A percentile compares a stretch with the other conserved stretches of the same genome.
phyloP scores from a whole-genome alignment of 805 yeast genomes.

The Middelhovenomyces tepae region DNA sequence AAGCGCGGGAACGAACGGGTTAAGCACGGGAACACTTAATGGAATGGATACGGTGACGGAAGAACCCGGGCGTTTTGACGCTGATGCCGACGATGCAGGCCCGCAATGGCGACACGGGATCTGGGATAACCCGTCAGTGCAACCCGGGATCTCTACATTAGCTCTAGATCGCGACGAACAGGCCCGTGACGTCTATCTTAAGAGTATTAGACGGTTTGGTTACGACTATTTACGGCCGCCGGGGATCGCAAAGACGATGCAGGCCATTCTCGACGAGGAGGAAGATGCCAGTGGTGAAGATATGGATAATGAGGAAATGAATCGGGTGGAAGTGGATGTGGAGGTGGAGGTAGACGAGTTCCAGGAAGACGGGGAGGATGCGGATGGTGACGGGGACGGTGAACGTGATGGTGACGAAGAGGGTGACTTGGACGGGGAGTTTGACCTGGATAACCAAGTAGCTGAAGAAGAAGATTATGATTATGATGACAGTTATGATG shows the following conservation, averaged over 20 bases:
- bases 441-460: slow-evolving; percentile 16
- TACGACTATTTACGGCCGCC: slow-evolving; percentile 45
- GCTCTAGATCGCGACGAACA: slow-evolving; percentile 11
- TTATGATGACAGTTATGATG: slow-evolving; percentile 1
- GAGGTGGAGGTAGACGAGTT: slow-evolving; percentile 11
- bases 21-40: no score
- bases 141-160: no score
- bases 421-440: slow-evolving; percentile 10
- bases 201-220: slow-evolving; percentile 37
- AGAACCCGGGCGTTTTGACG: background rate
- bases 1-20: no score
- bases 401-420: slow-evolving; percentile 11
- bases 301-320: slow-evolving; percentile 8
- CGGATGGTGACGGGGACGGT: slow-evolving; percentile 15
- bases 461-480: slow-evolving; percentile 17
- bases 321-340: slow-evolving; percentile 6
- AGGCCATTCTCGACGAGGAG: slow-evolving; percentile 22
- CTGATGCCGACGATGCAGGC: background rate
- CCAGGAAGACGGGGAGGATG: slow-evolving; percentile 12
- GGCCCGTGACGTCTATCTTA: slow-evolving; percentile 12
- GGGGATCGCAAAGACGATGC: slow-evolving; percentile 49
- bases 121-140: slow-evolving; percentile 4
- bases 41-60: background rate
- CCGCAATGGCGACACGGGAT: slow-evolving; percentile 10
- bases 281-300: slow-evolving; percentile 9